phyloP scores from a whole-genome alignment of 371 early-diverging fungal genomes.

The Funneliformis caledonium region DNA sequence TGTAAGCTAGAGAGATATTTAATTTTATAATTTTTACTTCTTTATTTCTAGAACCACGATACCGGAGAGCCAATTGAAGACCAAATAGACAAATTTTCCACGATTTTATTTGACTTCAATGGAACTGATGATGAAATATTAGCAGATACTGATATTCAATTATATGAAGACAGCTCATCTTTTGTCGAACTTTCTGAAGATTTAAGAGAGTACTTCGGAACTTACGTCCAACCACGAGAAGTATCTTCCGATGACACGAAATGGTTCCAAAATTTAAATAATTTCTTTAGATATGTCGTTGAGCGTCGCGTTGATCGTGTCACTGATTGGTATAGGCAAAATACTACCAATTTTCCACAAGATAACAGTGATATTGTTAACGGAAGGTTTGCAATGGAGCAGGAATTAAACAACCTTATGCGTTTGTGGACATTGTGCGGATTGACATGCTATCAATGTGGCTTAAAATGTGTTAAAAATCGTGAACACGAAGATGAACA shows the following conservation, averaged over 20 bases:
- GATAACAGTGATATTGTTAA: conserved; percentile 32
- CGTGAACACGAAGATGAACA: conserved; percentile 38
- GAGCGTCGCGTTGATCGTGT: conserved; percentile 16
- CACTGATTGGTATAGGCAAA: conserved; percentile 26
- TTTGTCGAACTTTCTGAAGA: neutral
- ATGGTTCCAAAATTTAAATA: conserved; percentile 5
- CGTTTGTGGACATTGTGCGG: conserved; percentile 29
- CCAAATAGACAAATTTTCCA: neutral
- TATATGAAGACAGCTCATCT: neutral
- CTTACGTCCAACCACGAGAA: conserved; percentile 1
- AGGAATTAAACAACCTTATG: conserved; percentile 15
- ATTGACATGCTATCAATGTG: conserved; percentile 32
- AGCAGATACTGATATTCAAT: neutral
- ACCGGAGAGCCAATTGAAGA: neutral
- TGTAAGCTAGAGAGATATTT: neutral
- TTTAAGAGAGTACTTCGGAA: conserved; percentile 6
- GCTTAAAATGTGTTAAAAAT: conserved; percentile 35
- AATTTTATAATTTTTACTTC: neutral
- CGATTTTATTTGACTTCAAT: neutral
- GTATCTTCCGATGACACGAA: conserved; percentile 11
- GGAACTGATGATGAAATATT: neutral
- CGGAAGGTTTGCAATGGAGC: conserved; percentile 4
- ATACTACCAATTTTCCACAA: conserved; percentile 21
- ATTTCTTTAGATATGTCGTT: conserved; percentile 25
- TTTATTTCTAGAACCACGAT: neutral